Base-by-base conservation (phyloP, 192 early-diverging fungal species). In the Entomortierella parvispora region DNA sequence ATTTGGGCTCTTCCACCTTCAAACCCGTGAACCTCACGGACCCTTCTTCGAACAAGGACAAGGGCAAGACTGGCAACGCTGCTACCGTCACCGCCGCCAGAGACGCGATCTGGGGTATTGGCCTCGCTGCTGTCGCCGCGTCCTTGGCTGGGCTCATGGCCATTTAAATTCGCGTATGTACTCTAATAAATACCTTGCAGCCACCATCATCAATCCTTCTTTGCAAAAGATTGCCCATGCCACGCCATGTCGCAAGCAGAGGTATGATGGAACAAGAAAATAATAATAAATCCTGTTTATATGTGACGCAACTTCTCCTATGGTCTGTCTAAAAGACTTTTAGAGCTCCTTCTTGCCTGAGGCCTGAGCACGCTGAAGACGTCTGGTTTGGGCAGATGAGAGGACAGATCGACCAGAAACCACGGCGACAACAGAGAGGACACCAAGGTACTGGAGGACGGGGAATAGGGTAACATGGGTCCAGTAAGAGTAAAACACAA, bases 401-500 rank as follows among this genome's bases (percentile, higher is more conserved):
- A 87, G 81, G 10, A 82, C 83, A 43, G 77, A 75, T 47, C 82
- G 81, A 43, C 85, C 85, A 4, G 81, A 80, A 37, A 79, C 43
- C 40, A 81, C 61, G 15, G 83, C 69, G 7, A 84, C 68, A 4
- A 83, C 20, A 4, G 76, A 77, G 44, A 82, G 70, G 8, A 59
- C 76, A 25, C 67, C 67, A 8, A 84, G 52, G 53, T 77, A 81
- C n/a, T 68, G 69, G 2, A 87, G 76, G 15, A 83, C 83, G 31
- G 84, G 79, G 67, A 87, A 81, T 26, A 87, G 46, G 47, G 84
- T 84, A 37, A 81, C 63, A 29, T 82, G 74, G 17, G 81, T 84
- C 83, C 83, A 87, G 66, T 87, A 87, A 20, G 62, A 64, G 62
- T 80, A 84, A 40, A 84, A 84, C 14, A 84, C 52, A 31, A 71